phyloP scores from a whole-genome alignment of 805 yeast genomes.

The Hermanozyma aechmeae region DNA sequence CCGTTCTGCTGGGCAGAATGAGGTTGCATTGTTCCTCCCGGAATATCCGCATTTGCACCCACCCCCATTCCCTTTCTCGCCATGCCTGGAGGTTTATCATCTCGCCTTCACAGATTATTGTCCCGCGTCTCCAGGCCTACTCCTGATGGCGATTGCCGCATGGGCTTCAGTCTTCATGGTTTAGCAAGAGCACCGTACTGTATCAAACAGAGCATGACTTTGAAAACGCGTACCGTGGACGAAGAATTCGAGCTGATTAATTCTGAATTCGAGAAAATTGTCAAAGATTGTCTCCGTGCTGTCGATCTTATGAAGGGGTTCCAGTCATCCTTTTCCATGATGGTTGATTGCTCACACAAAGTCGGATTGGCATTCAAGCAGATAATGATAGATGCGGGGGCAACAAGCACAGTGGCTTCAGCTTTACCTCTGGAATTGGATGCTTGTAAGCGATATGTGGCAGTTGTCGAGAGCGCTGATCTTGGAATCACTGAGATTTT shows the following conservation, averaged over 20 bases:
- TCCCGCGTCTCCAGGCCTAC: too few species aligned
- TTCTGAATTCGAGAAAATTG: too few species aligned
- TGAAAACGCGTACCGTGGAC: constrained; percentile 34
- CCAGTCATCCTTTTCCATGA: not conserved
- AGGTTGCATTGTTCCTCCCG: too few species aligned
- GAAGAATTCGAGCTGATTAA: constrained; percentile 32
- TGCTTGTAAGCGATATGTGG: too few species aligned
- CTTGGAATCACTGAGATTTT: constrained; percentile 4
- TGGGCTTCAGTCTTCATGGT: too few species aligned
- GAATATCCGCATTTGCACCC: too few species aligned
- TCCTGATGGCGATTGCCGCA: too few species aligned
- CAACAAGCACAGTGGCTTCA: constrained; percentile 6
- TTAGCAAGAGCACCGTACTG: constrained; percentile 19
- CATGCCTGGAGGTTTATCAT: too few species aligned
- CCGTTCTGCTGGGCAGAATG: too few species aligned
- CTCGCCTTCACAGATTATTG: too few species aligned
- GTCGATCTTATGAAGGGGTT: constrained; percentile 6
- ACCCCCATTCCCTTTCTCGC: too few species aligned
- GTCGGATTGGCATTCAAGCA: constrained; percentile 6
- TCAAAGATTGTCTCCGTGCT: constrained; percentile 13
- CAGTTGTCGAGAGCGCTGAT: constrained; percentile 7
- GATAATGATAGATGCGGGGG: constrained; percentile 13
- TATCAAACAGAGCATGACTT: constrained; percentile 17
- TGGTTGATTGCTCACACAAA: constrained; percentile 10
- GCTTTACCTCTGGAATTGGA: too few species aligned